These are phyloP conservation scores for Marasmius tenuissimus DNA, from an alignment of 1,284 basidiomycete genomes.

Conservation along the genomic window DNA sequence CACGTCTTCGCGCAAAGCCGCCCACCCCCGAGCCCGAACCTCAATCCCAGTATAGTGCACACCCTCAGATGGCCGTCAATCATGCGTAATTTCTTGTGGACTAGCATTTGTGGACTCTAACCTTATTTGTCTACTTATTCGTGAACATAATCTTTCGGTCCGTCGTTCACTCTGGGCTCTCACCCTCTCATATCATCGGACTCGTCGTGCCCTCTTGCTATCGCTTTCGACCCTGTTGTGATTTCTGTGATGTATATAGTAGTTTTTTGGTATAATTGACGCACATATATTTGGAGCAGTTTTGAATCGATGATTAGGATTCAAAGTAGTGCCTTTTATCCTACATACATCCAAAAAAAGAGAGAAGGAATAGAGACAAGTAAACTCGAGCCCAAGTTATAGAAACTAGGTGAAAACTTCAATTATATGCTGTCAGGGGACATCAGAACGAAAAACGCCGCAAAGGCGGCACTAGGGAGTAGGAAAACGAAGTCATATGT, in stretches of 20 bases:
- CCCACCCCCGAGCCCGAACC: constrained; percentile 42
- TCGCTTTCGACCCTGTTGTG: not conserved
- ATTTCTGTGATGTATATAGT: not conserved
- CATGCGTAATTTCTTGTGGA: not conserved
- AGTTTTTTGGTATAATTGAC: not conserved
- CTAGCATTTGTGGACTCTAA: not conserved
- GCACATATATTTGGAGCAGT: not conserved
- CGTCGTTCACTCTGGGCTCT: not conserved
- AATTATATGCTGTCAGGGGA: too few species aligned
- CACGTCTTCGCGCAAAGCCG: constrained; percentile 49
- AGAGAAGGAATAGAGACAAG: too few species aligned
- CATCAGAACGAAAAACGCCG: too few species aligned
- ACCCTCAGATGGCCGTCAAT: not conserved
- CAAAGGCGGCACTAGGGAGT: not conserved
- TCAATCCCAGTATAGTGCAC: constrained; percentile 3
- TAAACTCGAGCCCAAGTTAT: too few species aligned
- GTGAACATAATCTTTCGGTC: not conserved
- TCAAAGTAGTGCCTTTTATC: too few species aligned
- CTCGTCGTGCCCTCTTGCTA: not conserved
- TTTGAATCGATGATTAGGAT: too few species aligned
- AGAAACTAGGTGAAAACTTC: too few species aligned
- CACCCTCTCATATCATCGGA: not conserved
- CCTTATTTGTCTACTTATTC: not conserved
- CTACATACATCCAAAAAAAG: too few species aligned
- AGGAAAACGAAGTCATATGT: not conserved